phyloP scores from a whole-genome alignment of 495 filamentous ascomycete genomes.

The Trichoderma parareesei region DNA sequence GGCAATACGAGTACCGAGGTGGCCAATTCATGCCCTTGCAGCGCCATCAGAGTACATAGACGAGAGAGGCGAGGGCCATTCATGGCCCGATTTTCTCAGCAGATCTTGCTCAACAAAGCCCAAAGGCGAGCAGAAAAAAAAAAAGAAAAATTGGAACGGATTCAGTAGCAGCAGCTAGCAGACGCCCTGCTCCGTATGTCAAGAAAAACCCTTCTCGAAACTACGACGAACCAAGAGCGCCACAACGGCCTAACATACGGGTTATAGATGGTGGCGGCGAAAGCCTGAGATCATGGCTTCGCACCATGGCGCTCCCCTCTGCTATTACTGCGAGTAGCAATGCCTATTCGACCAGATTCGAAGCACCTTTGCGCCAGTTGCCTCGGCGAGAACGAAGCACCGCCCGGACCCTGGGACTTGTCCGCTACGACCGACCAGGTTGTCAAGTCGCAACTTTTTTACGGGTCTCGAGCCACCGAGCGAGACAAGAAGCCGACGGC shows the following conservation, averaged over 20 bases:
- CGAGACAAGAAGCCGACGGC: not conserved
- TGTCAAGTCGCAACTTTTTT: not conserved
- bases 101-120: not conserved
- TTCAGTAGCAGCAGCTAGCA: not conserved
- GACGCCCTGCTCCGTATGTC: no score
- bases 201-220: not conserved
- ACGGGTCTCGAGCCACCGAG: not conserved
- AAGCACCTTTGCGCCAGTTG: not conserved
- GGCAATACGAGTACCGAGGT: no score
- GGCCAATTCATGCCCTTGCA: not conserved
- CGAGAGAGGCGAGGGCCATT: not conserved
- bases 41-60: not conserved
- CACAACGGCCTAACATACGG: no score
- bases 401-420: not conserved
- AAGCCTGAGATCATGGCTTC: no score
- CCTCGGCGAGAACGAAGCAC: not conserved
- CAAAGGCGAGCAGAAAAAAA: not conserved
- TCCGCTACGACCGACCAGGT: not conserved
- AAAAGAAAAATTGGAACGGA: not conserved
- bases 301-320: no score
- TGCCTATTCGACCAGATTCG: not conserved
- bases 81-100: slow-evolving; percentile 3
- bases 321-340: not conserved
- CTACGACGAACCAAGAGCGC: no score
- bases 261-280: no score